Base-by-base conservation (phyloP, 1,139 yeast species). In the Yamadazyma sp. region DNA sequence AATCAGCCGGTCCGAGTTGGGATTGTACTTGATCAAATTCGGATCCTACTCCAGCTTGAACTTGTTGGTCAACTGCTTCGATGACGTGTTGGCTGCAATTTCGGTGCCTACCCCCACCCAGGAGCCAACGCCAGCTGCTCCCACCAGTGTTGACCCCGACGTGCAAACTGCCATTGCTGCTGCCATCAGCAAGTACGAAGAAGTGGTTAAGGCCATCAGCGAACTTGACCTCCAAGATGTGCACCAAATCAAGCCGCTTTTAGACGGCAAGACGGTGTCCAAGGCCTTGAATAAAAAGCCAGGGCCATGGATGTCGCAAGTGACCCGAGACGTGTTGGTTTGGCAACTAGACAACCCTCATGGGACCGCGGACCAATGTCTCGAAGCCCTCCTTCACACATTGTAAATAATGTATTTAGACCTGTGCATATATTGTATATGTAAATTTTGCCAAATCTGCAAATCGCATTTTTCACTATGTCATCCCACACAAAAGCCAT, bases 331-430 rank as follows among this genome's bases (percentile, higher is more conserved):
- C 31, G 71, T 86, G 7, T 57, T 87, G 31, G 61, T 69, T 11
- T 84, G 90, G 86, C 96, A 89, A 59, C 65, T 88, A 42, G 89
- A 84, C 45, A 60, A 86, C 49, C 95, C 95, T 0, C 53, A 51
- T 0, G 71, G 72, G 7, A 56, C 73, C 0, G 66, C 64, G 37
- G 78, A 73, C 1, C 82, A 83, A 27, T 76, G 88, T 54, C 48
- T 80, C 29, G 69, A 62, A 29, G 24, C 18, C 5, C 21, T 18
- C 8, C 21, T 18, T 8, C 21, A 18, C 21, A 18, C 5, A 8
- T 18, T 18, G 8, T 18, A 18, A 8, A 18, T n/a, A n/a, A n/a
- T n/a, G n/a, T n/a, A n/a, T n/a, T n/a, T n/a, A n/a, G n/a, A n/a
- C n/a, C n/a, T n/a, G n/a, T n/a, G n/a, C n/a, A n/a, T n/a, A n/a